A percentile compares a stretch with the other conserved stretches of the same genome.
phyloP scores from a whole-genome alignment of 1,284 basidiomycete species.

The Albatrellus sp. region DNA sequence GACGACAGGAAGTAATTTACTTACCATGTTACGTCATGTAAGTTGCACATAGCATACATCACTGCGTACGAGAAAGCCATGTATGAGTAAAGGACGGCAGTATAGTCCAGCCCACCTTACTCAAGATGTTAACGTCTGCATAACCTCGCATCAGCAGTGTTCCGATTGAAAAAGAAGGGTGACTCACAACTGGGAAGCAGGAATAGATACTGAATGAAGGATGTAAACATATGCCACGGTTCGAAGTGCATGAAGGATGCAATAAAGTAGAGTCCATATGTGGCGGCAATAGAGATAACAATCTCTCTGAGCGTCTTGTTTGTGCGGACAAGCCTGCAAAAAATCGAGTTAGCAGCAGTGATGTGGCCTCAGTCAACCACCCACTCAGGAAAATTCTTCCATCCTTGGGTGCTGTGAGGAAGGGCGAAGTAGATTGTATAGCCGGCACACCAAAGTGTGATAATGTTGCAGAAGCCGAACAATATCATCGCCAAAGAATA shows the following conservation, averaged over 20 bases:
- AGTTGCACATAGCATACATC: constrained; percentile 87
- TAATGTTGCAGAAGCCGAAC: constrained; percentile 65
- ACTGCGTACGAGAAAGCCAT: constrained; percentile 23
- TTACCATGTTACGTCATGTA: constrained; percentile 80
- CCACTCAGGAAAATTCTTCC: constrained; percentile 57
- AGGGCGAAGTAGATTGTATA: constrained; percentile 81
- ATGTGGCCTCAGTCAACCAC: constrained; percentile 15
- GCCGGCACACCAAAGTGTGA: constrained; percentile 80
- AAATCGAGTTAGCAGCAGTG: background rate
- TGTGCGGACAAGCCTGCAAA: constrained; percentile 38
- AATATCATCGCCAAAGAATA: constrained; percentile 65
- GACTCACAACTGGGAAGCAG: constrained; percentile 56
- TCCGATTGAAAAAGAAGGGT: background rate
- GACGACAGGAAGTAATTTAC: constrained; percentile 7
- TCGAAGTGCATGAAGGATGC: constrained; percentile 80
- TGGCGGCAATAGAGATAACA: constrained; percentile 68
- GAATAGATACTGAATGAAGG: constrained; percentile 78
- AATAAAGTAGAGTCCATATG: constrained; percentile 83
- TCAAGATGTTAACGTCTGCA: constrained; percentile 79
- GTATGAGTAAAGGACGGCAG: background rate
- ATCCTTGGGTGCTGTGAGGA: constrained; percentile 59
- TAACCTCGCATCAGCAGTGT: constrained; percentile 10
- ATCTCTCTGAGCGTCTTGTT: constrained; percentile 74
- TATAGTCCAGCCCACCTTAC: constrained; percentile 21
- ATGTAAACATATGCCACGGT: constrained; percentile 92